A percentile compares a stretch with the other conserved stretches of the same genome.
phyloP scores from a whole-genome alignment of 2,329 filamentous ascomycete species.

The Colletotrichum sp. region DNA sequence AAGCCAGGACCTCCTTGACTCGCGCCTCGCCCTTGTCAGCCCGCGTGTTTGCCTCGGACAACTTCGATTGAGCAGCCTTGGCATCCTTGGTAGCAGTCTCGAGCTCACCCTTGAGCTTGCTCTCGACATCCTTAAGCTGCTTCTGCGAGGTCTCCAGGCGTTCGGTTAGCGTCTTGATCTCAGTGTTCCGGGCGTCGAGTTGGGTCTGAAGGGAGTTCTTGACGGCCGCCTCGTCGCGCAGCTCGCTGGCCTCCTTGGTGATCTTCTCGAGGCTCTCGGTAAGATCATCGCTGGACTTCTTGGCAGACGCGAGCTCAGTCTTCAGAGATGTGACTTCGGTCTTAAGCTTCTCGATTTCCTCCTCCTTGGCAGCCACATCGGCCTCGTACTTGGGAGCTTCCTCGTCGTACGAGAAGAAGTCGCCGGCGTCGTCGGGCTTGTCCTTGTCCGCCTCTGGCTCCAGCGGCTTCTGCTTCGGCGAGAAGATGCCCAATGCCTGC shows the following conservation, averaged over 20 bases:
- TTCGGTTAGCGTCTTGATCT: constrained; percentile 56
- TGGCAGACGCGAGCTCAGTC: constrained; percentile 71
- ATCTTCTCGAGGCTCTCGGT: constrained; percentile 71
- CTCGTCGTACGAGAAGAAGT: constrained; percentile 92
- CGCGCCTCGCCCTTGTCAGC: constrained; percentile 34
- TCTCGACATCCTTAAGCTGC: constrained; percentile 50
- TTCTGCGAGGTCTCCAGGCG: constrained; percentile 47
- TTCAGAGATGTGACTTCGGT: constrained; percentile 71
- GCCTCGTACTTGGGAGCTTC: constrained; percentile 83
- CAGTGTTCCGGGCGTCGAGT: constrained; percentile 50
- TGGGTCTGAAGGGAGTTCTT: constrained; percentile 54
- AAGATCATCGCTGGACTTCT: constrained; percentile 73
- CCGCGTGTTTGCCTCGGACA: constrained; percentile 26
- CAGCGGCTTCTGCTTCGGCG: constrained; percentile 48
- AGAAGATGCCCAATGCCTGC: constrained; percentile 55
- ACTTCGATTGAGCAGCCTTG: constrained; percentile 29
- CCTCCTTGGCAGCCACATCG: constrained; percentile 72
- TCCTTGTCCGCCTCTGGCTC: constrained; percentile 29
- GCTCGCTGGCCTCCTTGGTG: constrained; percentile 64
- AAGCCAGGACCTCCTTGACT: constrained; percentile 35
- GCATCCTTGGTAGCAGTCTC: constrained; percentile 29
- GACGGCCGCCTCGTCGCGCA: constrained; percentile 42
- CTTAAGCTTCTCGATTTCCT: constrained; percentile 74
- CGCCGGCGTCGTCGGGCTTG: constrained; percentile 51
- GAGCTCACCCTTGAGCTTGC: constrained; percentile 30